phyloP scores from a whole-genome alignment of 495 filamentous ascomycete genomes.

The Hyaloscypha finlandica region DNA sequence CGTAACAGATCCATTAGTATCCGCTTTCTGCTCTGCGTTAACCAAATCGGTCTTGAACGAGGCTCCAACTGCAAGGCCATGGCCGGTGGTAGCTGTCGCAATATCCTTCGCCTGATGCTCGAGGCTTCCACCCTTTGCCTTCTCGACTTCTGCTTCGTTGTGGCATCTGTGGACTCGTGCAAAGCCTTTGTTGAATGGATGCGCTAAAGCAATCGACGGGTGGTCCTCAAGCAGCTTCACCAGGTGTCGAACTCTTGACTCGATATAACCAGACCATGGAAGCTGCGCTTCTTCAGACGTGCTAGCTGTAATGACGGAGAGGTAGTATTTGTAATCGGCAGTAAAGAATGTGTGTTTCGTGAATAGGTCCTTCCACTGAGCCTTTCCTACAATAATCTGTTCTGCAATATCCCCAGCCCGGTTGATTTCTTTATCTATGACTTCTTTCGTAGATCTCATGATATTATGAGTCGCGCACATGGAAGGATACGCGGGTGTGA shows the following conservation, averaged over 20 bases:
- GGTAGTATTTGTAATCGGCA: constrained; percentile 87
- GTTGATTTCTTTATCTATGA: constrained; percentile 81
- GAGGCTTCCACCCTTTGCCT: constrained; percentile 70
- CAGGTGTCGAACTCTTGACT: constrained; percentile 86
- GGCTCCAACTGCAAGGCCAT: constrained; percentile 37
- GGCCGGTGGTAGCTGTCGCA: constrained; percentile 58
- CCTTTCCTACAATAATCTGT: constrained; percentile 72
- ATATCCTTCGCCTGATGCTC: constrained; percentile 59
- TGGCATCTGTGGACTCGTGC: constrained; percentile 75
- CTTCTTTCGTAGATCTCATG: constrained; percentile 76
- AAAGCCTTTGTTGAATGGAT: constrained; percentile 92
- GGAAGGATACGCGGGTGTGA: constrained; percentile 92
- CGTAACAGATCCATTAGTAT: constrained; percentile 32
- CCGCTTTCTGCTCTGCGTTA: constrained; percentile 45
- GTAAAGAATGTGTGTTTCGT: constrained; percentile 90
- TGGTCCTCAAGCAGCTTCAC: constrained; percentile 78
- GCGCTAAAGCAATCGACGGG: constrained; percentile 74
- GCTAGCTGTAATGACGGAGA: constrained; percentile 84
- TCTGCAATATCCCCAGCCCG: constrained; percentile 77
- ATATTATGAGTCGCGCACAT: constrained; percentile 98
- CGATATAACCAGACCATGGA: constrained; percentile 86
- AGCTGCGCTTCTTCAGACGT: constrained; percentile 82
- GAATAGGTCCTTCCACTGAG: constrained; percentile 86
- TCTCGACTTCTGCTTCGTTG: constrained; percentile 67
- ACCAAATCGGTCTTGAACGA: constrained; percentile 14